These are phyloP conservation scores for Pichia sp. DNA, from an alignment of 1,139 yeast genomes.

Conservation along the genomic window DNA sequence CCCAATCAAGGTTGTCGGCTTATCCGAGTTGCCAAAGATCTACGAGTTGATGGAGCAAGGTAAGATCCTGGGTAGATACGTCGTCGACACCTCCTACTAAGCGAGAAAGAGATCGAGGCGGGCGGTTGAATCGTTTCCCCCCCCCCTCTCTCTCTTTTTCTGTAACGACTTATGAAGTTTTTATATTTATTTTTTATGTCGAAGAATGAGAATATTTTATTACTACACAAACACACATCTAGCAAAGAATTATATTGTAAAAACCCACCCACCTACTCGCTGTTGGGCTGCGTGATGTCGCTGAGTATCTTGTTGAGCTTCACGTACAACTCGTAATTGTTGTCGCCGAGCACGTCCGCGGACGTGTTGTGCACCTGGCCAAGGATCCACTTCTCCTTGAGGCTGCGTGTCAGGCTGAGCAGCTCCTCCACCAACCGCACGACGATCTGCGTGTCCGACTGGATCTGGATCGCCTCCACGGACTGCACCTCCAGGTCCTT, in stretches of 20 bases:
- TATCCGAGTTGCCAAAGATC: slow-evolving; percentile 58
- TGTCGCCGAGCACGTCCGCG: slow-evolving; percentile 11
- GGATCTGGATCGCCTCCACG: slow-evolving; percentile 53
- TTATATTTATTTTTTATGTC: not conserved
- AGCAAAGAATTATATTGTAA: not conserved
- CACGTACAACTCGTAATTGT: slow-evolving; percentile 18
- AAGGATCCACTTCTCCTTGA: slow-evolving; percentile 56
- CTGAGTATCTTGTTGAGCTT: slow-evolving; percentile 24
- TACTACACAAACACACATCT: not conserved
- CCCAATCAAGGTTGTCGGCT: slow-evolving; percentile 67
- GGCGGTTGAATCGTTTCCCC: not conserved
- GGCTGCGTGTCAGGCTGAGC: slow-evolving; percentile 44
- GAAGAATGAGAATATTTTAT: not conserved
- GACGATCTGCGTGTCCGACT: slow-evolving; percentile 49
- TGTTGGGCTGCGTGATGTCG: slow-evolving; percentile 18
- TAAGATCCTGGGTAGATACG: slow-evolving; percentile 71
- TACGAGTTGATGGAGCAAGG: slow-evolving; percentile 70
- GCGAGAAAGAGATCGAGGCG: not conserved
- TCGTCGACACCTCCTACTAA: slow-evolving; percentile 53
- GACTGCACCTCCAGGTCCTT: slow-evolving; percentile 51
- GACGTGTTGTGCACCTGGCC: slow-evolving; percentile 36
- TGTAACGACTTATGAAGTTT: not conserved
- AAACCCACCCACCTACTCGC: not conserved
- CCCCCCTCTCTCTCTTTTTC: not conserved
- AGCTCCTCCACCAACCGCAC: slow-evolving; percentile 52